Conservation (phyloP, 2,329 filamentous ascomycete genomes). For the Lecanoromycetidae sp. region DNA sequence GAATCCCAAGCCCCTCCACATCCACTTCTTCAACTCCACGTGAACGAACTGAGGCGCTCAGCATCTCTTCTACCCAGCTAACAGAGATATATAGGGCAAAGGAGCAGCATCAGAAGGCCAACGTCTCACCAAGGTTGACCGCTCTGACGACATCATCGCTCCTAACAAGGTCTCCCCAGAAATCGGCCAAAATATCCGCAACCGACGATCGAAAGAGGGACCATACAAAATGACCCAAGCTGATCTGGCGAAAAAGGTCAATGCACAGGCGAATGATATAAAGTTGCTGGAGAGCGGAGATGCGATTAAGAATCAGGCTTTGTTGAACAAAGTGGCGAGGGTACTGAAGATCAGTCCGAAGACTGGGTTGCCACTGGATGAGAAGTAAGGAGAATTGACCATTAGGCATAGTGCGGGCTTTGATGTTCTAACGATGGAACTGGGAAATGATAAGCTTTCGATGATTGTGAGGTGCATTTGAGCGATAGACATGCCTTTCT, state of each 20-base stretch:
- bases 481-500: not conserved
- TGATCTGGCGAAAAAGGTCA: slow-evolving; percentile 72
- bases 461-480: not conserved
- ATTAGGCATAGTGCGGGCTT: not conserved
- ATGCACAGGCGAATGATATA: slow-evolving; percentile 31
- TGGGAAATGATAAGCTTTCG: not conserved
- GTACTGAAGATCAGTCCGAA: slow-evolving; percentile 19
- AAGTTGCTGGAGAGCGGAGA: slow-evolving; percentile 17
- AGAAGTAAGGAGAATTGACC: slow-evolving; percentile 8
- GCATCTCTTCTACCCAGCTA: no score
- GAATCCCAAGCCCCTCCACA: not conserved
- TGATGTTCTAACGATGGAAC: not conserved
- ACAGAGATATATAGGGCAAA: no score
- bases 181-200: slow-evolving; percentile 72
- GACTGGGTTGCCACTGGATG: slow-evolving; percentile 16
- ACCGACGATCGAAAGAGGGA: slow-evolving; percentile 66
- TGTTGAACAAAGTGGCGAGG: slow-evolving; percentile 17
- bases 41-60: no score
- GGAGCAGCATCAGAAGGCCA: slow-evolving; percentile 63
- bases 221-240: slow-evolving; percentile 91
- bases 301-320: slow-evolving; percentile 17
- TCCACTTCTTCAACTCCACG: slow-evolving; percentile 9
- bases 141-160: slow-evolving; percentile 93
- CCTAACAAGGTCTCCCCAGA: slow-evolving; percentile 76
- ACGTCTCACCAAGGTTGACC: slow-evolving; percentile 94